Base-by-base conservation (phyloP, 495 filamentous ascomycete genomes). In the Bathelium albidoporum region DNA sequence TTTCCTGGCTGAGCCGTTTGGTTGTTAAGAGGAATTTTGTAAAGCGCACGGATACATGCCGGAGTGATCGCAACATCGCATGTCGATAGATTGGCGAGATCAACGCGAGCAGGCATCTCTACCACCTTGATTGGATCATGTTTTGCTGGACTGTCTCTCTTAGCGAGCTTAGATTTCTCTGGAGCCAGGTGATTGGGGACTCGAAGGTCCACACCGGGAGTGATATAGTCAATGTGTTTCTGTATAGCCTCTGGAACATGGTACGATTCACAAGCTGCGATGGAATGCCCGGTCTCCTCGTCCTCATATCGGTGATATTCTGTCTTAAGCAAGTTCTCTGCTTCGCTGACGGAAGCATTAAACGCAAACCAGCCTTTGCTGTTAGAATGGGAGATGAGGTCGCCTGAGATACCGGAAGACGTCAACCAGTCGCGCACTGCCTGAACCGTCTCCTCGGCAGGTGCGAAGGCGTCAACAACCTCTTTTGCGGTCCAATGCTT, bases 301-400 rank as follows among this genome's bases (percentile, higher is more conserved):
- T 69, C 14, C 32, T 69, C 64, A 32, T 63, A 62, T 31, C 62
- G 64, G 34, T 69, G 61, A 52, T 66, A 69, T 26, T 69, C 52
- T 2, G 66, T 62, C 24, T 66, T 39, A 22, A 69, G 39, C 7
- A 69, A 52, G 3, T 31, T 16, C 39, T 69, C 66, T 11, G 64
- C 36, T 31, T 66, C 66, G 2, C 16, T 4, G 1, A 64, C 59
- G 1, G 66, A 59, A 34, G 65, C 68, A 58, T 70, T 63, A 41
- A 70, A 68, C 28, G 65, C 65, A 20, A 70, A 43, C 68, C 68
- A 70, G 5, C 59, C 65, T 29, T 68, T 65, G 63, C 68, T 70
- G n/a, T 69, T 59, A 2, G 64, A 59, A 26, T 66, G 64, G 24
- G 67, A 64, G 32, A 69, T 64, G 29, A 32, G 32, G 10, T 59